These are phyloP conservation scores for Cyclotella kingstonii DNA, from an alignment of 108 stramenopile species.

Conservation along the genomic window DNA sequence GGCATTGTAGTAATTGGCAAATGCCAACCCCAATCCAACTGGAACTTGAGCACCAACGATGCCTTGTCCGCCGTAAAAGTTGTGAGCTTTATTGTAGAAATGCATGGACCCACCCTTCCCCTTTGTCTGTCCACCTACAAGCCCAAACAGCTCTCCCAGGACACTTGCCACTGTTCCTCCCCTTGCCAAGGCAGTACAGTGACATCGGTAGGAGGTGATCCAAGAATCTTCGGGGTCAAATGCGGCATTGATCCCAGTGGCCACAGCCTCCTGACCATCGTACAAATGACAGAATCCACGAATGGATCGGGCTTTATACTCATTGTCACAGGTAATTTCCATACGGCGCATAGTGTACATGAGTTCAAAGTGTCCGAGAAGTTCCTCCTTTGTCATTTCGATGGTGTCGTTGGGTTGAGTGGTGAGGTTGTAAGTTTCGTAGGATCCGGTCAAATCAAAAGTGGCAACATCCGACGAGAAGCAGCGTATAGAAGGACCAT, in stretches of 20 bases:
- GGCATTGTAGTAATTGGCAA: conserved; percentile 97
- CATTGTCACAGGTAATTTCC: conserved; percentile 99
- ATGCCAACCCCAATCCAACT: conserved; percentile 95
- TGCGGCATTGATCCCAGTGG: conserved; percentile 91
- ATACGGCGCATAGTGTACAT: conserved; percentile 99
- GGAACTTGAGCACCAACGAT: conserved; percentile 99
- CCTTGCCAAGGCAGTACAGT: conserved; percentile 90
- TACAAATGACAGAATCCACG: conserved; percentile 99
- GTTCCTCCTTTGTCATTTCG: conserved; percentile 90
- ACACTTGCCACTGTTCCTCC: conserved; percentile 88
- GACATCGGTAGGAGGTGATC: conserved; percentile 98
- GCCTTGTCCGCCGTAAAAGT: conserved; percentile 98
- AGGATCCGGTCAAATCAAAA: conserved; percentile 78
- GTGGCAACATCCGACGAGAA: conserved; percentile 44
- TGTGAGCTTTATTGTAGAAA: conserved; percentile 97
- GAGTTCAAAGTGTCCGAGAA: conserved; percentile 86
- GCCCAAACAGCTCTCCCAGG: conserved; percentile 92
- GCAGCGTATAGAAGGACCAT: conserved; percentile 15
- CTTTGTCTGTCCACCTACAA: conserved; percentile 67
- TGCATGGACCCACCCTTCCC: conserved; percentile 99
- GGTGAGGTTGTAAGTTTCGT: conserved; percentile 79
- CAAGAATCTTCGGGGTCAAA: conserved; percentile 88
- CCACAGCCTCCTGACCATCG: conserved; percentile 99
- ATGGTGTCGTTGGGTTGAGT: conserved; percentile 61
- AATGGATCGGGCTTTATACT: conserved; percentile 98